These are phyloP conservation scores for Maudiozyma barnettii DNA, from an alignment of 805 yeast genomes.

Conservation along the genomic window DNA sequence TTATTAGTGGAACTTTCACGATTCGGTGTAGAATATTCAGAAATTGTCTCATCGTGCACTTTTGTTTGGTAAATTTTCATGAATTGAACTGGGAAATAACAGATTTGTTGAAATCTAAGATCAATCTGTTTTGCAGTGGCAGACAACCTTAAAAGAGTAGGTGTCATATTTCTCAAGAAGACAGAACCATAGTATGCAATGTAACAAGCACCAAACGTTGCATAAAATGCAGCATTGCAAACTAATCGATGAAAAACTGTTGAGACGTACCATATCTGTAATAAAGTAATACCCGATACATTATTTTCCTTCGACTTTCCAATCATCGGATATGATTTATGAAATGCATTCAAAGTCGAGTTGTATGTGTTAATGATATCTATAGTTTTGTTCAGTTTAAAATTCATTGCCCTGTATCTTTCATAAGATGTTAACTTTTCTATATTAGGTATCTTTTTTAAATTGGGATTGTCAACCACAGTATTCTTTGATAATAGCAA, in stretches of 20 bases:
- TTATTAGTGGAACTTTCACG: slow-evolving; percentile 7
- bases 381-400: slow-evolving; percentile 10
- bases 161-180: slow-evolving; percentile 11
- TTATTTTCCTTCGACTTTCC: neutral
- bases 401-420: slow-evolving; percentile 9
- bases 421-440: slow-evolving; percentile 8
- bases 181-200: slow-evolving; percentile 12
- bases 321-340: slow-evolving; percentile 8
- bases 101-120: slow-evolving; percentile 62
- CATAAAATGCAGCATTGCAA: slow-evolving; percentile 3
- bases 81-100: slow-evolving; percentile 74
- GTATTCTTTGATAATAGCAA: slow-evolving; percentile 39
- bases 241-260: neutral
- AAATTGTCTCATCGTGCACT: slow-evolving; percentile 7
- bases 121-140: slow-evolving; percentile 73
- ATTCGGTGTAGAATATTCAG: slow-evolving; percentile 9
- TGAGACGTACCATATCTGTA: slow-evolving; percentile 1
- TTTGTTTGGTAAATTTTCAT: slow-evolving; percentile 35
- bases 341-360: slow-evolving; percentile 14
- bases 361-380: slow-evolving; percentile 19
- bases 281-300: neutral
- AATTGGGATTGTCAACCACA: slow-evolving; percentile 15
- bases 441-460: slow-evolving; percentile 9
- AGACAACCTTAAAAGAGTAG: slow-evolving; percentile 30
- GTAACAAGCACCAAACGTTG: slow-evolving; percentile 7